These are phyloP conservation scores for Leccinellum rugosiceps DNA, from an alignment of 768 basidiomycete genomes.

Conservation along the genomic window DNA sequence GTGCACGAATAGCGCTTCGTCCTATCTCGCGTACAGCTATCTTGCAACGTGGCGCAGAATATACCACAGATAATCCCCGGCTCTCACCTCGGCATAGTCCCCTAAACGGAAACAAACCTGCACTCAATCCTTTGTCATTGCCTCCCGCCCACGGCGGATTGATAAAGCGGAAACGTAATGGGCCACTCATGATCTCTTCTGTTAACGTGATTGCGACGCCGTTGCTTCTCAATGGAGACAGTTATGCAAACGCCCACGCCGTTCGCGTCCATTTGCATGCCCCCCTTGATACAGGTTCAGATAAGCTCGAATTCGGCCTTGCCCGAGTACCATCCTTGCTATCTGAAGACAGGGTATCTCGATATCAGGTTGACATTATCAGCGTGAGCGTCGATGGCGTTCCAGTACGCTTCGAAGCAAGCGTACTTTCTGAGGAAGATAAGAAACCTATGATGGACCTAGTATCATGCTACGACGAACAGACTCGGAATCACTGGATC, in stretches of 20 bases:
- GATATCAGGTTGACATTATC: slow-evolving; percentile 47
- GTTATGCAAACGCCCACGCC: slow-evolving; percentile 49
- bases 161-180: slow-evolving; percentile 45
- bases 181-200: slow-evolving; percentile 59
- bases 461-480: slow-evolving; percentile 48
- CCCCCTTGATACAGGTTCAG: slow-evolving; percentile 57
- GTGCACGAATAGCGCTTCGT: slow-evolving; percentile 56
- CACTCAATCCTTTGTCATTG: slow-evolving; percentile 11
- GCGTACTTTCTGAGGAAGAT: slow-evolving; percentile 36
- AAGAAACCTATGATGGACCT: slow-evolving; percentile 33
- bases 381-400: slow-evolving; percentile 63
- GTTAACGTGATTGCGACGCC: slow-evolving; percentile 54
- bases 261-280: slow-evolving; percentile 56
- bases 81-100: slow-evolving; percentile 22
- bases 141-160: slow-evolving; percentile 27
- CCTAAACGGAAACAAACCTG: slow-evolving; percentile 14
- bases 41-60: slow-evolving; percentile 19
- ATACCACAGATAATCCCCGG: slow-evolving; percentile 17
- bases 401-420: slow-evolving; percentile 58
- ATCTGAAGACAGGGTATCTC: slow-evolving; percentile 17
- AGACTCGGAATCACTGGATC: slow-evolving; percentile 56
- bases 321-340: slow-evolving; percentile 38
- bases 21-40: slow-evolving; percentile 29
- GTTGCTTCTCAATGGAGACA: slow-evolving; percentile 28
- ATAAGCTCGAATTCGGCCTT: slow-evolving; percentile 76